Conservation (phyloP, 371 early-diverging fungal species). For the Coemansia sp. region DNA sequence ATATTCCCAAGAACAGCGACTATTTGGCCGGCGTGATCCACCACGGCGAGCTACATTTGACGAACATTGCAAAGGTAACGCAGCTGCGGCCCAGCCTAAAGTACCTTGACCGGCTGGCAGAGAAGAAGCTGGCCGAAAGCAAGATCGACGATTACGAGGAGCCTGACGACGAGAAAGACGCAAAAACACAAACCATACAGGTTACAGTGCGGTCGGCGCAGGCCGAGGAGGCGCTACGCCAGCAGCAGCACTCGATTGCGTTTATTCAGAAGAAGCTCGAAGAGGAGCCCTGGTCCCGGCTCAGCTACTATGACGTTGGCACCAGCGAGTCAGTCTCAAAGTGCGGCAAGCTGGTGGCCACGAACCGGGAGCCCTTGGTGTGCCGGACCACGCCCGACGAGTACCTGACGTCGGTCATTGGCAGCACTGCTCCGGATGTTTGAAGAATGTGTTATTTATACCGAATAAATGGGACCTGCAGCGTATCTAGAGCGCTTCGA, state of each 20-base stretch:
- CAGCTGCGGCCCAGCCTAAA: slow-evolving; percentile 84
- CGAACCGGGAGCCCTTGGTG: slow-evolving; percentile 21
- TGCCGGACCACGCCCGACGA: slow-evolving; percentile 36
- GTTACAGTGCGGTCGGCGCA: slow-evolving; percentile 61
- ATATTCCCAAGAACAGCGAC: slow-evolving; percentile 74
- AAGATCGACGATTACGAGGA: slow-evolving; percentile 60
- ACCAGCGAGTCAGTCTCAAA: slow-evolving; percentile 30
- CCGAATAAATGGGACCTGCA: background rate
- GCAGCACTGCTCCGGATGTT: slow-evolving; percentile 33
- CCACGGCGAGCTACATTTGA: slow-evolving; percentile 77
- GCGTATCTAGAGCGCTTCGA: slow-evolving; percentile 34
- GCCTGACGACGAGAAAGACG: slow-evolving; percentile 62
- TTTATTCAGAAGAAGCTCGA: slow-evolving; percentile 62
- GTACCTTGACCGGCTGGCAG: slow-evolving; percentile 85
- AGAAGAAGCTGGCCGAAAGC: slow-evolving; percentile 74
- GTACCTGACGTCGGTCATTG: slow-evolving; percentile 35
- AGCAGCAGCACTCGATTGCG: slow-evolving; percentile 60
- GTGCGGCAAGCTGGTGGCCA: slow-evolving; percentile 24
- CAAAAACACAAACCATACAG: slow-evolving; percentile 56
- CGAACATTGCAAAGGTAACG: slow-evolving; percentile 67
- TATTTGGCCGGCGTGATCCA: slow-evolving; percentile 78
- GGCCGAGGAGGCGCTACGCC: slow-evolving; percentile 55
- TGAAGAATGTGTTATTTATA: too few species aligned
- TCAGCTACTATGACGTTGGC: slow-evolving; percentile 63
- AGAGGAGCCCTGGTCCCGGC: slow-evolving; percentile 75